Evolutionary conservation across 2,329 filamentous ascomycete species (phyloP), one percentile per base, ranked within the genome.

Genomic region (Cladosporium sphaerospermum): DNA sequence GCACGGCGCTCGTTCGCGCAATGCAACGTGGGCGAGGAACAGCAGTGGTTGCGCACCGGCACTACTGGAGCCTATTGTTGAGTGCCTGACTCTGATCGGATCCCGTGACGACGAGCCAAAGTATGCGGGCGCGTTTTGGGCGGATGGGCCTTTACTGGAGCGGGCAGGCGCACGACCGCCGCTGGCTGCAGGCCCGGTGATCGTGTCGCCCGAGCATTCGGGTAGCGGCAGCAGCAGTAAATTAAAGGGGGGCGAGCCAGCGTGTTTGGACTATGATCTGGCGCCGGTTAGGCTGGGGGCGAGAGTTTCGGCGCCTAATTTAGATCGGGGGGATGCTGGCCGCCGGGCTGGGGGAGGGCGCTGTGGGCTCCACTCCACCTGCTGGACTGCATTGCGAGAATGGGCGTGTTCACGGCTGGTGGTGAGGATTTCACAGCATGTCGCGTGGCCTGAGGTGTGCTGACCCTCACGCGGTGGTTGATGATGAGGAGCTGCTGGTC

Each of bases 281-380:
- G 44, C 44, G 44, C 31, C n/a, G n/a, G 31, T 32, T 13, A 14
- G 36, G 11, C 36, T 39, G n/a, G 8, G 31, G 31, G 31, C 44
- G 31, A 50, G n/a, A 39, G 47, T 50, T 50, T 50, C 47, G 47
- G 37, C 19, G 36, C 36, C 19, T 28, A 32, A 50, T 50, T 50
- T 32, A 41, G 14, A 23, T 33, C 19, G 28, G 28, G 37, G n/a
- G 47, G 28, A 33, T 34, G 46, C 46, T 18, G 16, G 46, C 46
- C 23, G 42, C 36, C 31, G 39, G 47, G 14, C 47, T 50, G 47
- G 47, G 36, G 47, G 47, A 40, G 19, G 23, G 23, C 23, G 23
- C 23, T 28, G 23, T 28, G 23, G 23, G 23, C 4, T 28, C 23
- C 23, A 28, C 23, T 28, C 23, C 37, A 16, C 19, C 14, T 19